phyloP scores from a whole-genome alignment of 1,284 basidiomycete species.

The Sutorius eximius region DNA sequence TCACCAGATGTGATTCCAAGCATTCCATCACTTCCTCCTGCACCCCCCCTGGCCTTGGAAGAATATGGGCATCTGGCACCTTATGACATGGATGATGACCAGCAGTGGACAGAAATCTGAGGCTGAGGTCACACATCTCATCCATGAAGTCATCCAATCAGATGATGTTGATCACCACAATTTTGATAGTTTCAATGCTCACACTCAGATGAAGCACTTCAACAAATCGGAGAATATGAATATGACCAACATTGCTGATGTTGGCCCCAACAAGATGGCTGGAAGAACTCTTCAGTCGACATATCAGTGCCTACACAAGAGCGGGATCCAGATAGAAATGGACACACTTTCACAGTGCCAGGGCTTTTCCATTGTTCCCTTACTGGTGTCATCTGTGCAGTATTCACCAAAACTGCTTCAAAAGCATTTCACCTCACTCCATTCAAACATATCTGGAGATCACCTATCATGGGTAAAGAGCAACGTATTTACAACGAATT shows the following conservation, averaged over 20 bases:
- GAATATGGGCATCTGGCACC: neutral
- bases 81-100: neutral
- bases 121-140: neutral
- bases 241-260: neutral
- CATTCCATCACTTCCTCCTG: neutral
- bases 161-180: neutral
- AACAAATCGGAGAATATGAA: neutral
- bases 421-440: slow-evolving; percentile 12
- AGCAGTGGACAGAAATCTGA: too few relatives aligned
- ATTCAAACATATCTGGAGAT: slow-evolving; percentile 14
- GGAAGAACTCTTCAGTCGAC: neutral
- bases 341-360: neutral
- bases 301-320: slow-evolving; percentile 12
- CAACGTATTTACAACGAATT: slow-evolving; percentile 13
- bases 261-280: neutral
- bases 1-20: too few relatives aligned
- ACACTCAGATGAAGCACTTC: neutral
- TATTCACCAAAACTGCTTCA: neutral
- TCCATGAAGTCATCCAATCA: neutral
- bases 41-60: neutral
- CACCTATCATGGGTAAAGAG: neutral
- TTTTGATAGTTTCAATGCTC: neutral
- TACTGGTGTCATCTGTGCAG: neutral
- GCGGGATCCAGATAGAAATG: neutral
- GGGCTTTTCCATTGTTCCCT: slow-evolving; percentile 4